phyloP scores from a whole-genome alignment of 2,329 filamentous ascomycete genomes.

The Trichoderma afroharzianum region DNA sequence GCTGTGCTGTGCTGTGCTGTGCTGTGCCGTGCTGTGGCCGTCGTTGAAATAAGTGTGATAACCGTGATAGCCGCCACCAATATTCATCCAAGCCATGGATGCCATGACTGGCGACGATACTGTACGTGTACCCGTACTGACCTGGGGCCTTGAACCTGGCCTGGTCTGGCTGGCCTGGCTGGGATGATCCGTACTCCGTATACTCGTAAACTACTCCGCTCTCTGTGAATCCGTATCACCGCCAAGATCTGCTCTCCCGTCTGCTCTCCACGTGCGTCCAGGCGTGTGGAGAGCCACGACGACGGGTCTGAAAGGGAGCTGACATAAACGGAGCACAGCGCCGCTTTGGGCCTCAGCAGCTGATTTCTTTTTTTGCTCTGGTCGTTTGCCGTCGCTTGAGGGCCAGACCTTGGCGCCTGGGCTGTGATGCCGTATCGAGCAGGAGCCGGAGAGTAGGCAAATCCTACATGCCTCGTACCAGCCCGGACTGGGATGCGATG shows the following conservation, averaged over 20 bases:
- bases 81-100: not conserved
- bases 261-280: constrained; percentile 4
- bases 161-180: not conserved
- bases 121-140: not conserved
- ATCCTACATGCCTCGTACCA: not conserved
- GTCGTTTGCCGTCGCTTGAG: not conserved
- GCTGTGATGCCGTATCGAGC: constrained; percentile 2
- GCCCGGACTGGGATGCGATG: not conserved
- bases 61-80: constrained; percentile 10
- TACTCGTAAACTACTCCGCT: not conserved
- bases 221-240: not conserved
- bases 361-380: not conserved
- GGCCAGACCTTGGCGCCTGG: not conserved
- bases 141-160: not conserved
- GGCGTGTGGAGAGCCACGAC: not conserved
- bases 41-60: not conserved
- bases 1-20: not conserved
- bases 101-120: not conserved
- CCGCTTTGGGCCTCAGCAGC: not conserved
- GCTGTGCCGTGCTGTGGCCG: not conserved
- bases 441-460: not conserved
- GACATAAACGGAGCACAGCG: not conserved
- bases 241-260: not conserved
- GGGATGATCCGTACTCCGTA: not conserved
- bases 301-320: not conserved